Conservation (phyloP, 1,284 basidiomycete genomes). For the Moesziomyces globuligerus region DNA sequence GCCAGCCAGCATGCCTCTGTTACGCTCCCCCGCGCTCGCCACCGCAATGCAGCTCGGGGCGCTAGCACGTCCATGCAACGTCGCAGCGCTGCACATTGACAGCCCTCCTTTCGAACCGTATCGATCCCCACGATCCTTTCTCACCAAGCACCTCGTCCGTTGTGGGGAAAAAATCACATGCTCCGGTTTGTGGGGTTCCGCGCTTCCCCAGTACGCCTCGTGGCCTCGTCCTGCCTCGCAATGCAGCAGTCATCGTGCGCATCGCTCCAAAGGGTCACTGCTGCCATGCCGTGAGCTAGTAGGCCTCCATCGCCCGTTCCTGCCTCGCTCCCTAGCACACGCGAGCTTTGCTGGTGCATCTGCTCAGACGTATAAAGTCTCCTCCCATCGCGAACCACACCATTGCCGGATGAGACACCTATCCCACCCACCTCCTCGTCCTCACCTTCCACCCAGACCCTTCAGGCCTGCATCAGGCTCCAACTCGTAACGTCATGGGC, state of each 20-base stretch:
- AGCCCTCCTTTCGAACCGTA: not conserved
- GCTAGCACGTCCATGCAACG: not conserved
- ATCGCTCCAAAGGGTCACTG: not conserved
- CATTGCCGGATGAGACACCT: not conserved
- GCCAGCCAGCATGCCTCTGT: not conserved
- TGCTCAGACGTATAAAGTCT: not conserved
- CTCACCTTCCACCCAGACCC: not conserved
- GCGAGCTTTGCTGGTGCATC: not conserved
- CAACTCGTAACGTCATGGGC: slow-evolving; percentile 11
- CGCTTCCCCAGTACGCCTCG: not conserved
- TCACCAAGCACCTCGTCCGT: not conserved
- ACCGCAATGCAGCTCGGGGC: too few species aligned
- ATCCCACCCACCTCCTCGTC: not conserved
- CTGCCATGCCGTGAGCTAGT: too few species aligned
- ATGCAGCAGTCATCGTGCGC: not conserved
- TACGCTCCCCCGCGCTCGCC: not conserved
- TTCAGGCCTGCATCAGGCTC: not conserved
- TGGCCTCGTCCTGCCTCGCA: not conserved
- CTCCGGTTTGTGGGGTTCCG: not conserved
- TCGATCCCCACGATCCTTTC: not conserved
- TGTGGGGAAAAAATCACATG: not conserved
- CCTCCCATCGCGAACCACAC: not conserved
- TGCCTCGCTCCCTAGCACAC: not conserved
- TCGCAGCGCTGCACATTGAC: not conserved
- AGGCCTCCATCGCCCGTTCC: not conserved